phyloP scores from a whole-genome alignment of 139 green algal genomes.

The Nannochloris sp. region DNA sequence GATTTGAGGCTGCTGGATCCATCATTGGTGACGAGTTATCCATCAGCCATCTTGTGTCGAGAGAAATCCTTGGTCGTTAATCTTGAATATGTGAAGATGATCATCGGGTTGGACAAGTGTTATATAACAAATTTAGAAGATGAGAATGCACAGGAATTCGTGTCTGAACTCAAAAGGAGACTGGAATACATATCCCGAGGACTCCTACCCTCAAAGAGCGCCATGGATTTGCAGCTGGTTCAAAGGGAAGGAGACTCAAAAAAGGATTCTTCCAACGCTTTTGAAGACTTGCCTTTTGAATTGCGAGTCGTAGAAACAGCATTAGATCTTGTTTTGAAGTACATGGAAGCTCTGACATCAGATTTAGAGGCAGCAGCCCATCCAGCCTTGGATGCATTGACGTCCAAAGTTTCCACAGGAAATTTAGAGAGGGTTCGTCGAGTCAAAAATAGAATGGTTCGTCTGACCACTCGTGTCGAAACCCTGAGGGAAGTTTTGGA shows the following conservation, averaged over 20 bases:
- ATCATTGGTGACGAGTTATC: slow-evolving; percentile 30
- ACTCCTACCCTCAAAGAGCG: slow-evolving; percentile 7
- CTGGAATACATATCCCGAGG: slow-evolving; percentile 6
- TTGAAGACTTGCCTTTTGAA: slow-evolving; percentile 41
- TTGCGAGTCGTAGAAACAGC: slow-evolving; percentile 45
- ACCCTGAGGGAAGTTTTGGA: slow-evolving; percentile 44
- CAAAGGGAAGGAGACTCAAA: background rate
- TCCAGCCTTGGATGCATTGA: slow-evolving; percentile 78
- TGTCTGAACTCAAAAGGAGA: slow-evolving; percentile 22
- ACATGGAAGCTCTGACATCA: slow-evolving; percentile 57
- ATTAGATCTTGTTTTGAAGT: slow-evolving; percentile 41
- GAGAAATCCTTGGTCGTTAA: slow-evolving; percentile 32
- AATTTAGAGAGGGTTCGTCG: slow-evolving; percentile 85
- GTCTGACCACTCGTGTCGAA: slow-evolving; percentile 43
- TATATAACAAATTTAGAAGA: slow-evolving; percentile 34
- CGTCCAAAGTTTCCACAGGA: slow-evolving; percentile 58
- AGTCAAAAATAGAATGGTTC: slow-evolving; percentile 70
- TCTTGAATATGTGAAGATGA: slow-evolving; percentile 36
- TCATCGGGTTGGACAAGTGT: slow-evolving; percentile 21
- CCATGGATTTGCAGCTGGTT: background rate
- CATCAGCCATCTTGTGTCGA: slow-evolving; percentile 37
- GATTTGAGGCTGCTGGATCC: slow-evolving; percentile 32
- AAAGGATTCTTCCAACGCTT: background rate
- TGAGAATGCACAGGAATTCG: slow-evolving; percentile 17
- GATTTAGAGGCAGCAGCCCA: slow-evolving; percentile 77